phyloP scores from a whole-genome alignment of 306 rosid genomes.

The Datisca glomerata region DNA sequence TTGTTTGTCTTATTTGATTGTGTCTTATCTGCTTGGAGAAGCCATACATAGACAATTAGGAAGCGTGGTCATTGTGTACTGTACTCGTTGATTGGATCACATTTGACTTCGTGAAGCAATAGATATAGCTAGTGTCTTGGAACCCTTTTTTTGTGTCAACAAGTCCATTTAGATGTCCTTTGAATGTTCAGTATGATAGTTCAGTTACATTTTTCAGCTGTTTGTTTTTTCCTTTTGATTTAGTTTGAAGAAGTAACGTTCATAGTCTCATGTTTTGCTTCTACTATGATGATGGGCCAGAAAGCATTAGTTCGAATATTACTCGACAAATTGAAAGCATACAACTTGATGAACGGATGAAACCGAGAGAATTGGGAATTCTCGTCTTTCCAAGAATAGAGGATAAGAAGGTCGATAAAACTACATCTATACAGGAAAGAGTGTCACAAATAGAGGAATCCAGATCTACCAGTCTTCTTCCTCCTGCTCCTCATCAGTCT shows the following conservation, averaged over 20 bases:
- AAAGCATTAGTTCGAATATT: slow-evolving; percentile 31
- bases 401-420: slow-evolving; percentile 21
- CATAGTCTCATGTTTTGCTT: slow-evolving; percentile 19
- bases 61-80: too few species aligned
- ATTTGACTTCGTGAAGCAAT: too few species aligned
- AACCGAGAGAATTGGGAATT: slow-evolving; percentile 17
- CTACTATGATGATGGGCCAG: slow-evolving; percentile 37
- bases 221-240: slow-evolving; percentile 7
- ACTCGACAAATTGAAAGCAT: slow-evolving; percentile 32
- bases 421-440: slow-evolving; percentile 26
- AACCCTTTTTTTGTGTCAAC: too few species aligned
- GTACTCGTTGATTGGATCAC: too few species aligned
- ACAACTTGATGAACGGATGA: slow-evolving; percentile 15
- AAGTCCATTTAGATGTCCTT: too few species aligned
- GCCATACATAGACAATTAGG: too few species aligned
- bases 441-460: slow-evolving; percentile 14
- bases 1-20: too few species aligned
- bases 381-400: slow-evolving; percentile 19
- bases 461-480: slow-evolving; percentile 4
- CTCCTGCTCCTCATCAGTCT: slow-evolving; percentile 20
- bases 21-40: too few species aligned
- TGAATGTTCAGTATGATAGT: neutral
- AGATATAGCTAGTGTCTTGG: too few species aligned
- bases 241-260: slow-evolving; percentile 13
- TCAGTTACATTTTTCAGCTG: neutral